Percentiles rank a stretch among this genome's conserved stretches.
phyloP scores from a whole-genome alignment of 352 stramenopile species.

The Phytophthora sojae region DNA sequence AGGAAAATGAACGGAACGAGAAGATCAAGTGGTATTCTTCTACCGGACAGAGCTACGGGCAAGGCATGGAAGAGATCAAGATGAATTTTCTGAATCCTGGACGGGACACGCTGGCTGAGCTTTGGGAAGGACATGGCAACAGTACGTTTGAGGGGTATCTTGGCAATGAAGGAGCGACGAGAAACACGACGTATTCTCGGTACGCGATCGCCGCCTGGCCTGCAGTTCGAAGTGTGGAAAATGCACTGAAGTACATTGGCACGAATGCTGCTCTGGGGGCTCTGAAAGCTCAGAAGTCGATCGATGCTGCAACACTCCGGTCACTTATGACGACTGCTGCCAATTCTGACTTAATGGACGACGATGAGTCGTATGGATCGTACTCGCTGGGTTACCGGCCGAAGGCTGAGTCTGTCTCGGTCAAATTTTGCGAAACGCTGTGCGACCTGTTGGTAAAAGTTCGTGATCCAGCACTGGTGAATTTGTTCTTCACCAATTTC shows the following conservation, averaged over 20 bases:
- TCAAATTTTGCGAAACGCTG: not conserved
- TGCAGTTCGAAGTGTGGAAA: not conserved
- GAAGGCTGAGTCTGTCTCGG: not conserved
- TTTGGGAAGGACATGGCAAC: not conserved
- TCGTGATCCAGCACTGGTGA: not conserved
- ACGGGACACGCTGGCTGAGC: not conserved
- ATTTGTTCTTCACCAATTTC: not conserved
- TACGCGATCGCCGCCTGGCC: not conserved
- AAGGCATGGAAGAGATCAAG: not conserved
- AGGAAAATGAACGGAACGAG: not conserved
- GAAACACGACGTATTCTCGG: not conserved
- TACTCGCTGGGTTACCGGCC: not conserved
- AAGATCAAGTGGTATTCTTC: not conserved
- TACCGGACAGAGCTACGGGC: not conserved
- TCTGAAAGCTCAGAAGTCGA: not conserved
- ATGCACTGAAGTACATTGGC: not conserved
- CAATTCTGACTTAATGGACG: not conserved
- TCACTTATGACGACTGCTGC: not conserved
- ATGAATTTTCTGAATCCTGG: not conserved
- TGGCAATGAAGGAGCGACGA: not conserved
- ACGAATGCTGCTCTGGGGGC: not conserved
- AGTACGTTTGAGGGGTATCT: not conserved
- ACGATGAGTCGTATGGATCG: not conserved
- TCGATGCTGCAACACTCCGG: not conserved
- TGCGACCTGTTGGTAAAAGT: not conserved